These are phyloP conservation scores for Aureobasidium namibiae DNA, from an alignment of 2,329 filamentous ascomycete species.

Conservation along the genomic window DNA sequence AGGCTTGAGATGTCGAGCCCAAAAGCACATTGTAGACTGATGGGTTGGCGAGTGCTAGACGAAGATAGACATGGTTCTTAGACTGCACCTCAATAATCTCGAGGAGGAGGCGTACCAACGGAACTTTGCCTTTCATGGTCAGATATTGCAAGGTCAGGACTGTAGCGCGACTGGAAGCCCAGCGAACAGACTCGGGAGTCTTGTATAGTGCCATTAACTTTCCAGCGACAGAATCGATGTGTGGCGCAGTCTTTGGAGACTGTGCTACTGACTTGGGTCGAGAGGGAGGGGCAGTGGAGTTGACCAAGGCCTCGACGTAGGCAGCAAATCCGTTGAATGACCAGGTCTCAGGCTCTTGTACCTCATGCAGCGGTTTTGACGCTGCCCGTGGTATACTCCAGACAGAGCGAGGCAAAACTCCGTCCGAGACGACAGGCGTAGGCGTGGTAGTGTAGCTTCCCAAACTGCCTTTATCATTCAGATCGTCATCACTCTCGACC, in stretches of 20 bases:
- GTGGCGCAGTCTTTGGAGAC: background rate
- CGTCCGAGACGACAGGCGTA: background rate
- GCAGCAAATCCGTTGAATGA: slow-evolving; percentile 6
- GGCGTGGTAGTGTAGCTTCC: background rate
- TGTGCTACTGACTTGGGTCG: background rate
- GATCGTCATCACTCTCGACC: background rate
- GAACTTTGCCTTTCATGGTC: slow-evolving; percentile 15
- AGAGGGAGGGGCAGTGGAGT: background rate
- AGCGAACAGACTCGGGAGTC: slow-evolving; percentile 1
- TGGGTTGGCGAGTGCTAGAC: background rate
- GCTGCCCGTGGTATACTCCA: background rate
- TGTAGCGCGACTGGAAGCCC: slow-evolving; percentile 18
- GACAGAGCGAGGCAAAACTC: background rate
- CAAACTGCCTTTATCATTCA: background rate
- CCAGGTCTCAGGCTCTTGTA: background rate
- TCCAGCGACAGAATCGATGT: slow-evolving; percentile 15
- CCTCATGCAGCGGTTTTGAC: background rate
- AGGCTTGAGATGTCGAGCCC: slow-evolving; percentile 16
- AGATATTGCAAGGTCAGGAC: slow-evolving; percentile 19
- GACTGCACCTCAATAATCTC: slow-evolving; percentile 14
- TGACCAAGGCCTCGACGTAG: slow-evolving; percentile 9
- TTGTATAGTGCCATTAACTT: slow-evolving; percentile 17
- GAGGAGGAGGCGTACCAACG: slow-evolving; percentile 17
- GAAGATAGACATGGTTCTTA: background rate
- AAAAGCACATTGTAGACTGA: slow-evolving; percentile 20